Evolutionary conservation across 1,284 basidiomycete species (phyloP).

Genomic region (Boletus sp.): DNA sequence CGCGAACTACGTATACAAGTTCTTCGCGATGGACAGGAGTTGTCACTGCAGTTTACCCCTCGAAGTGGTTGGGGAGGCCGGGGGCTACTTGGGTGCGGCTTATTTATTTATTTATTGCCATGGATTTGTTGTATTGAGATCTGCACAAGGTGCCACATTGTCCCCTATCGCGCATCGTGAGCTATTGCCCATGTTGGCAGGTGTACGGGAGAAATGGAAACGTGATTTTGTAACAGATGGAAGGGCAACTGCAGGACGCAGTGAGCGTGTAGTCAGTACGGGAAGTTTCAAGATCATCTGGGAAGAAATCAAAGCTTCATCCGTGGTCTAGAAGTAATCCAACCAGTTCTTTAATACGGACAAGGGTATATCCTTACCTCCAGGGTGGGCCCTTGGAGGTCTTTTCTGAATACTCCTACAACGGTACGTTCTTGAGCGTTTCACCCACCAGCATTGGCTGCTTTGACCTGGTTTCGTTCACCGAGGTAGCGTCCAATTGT

Average conservation of each 20-base stretch:
- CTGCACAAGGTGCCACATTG: slow-evolving; percentile 63
- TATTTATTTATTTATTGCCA: neutral
- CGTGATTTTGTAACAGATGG: neutral
- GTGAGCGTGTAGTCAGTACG: neutral
- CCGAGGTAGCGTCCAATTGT: slow-evolving; percentile 50
- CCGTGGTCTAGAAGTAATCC: no score
- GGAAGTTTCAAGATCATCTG: no score
- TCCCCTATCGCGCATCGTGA: slow-evolving; percentile 42
- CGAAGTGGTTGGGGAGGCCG: slow-evolving; percentile 70
- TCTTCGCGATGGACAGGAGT: slow-evolving; percentile 34
- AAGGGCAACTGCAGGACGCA: neutral
- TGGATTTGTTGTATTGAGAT: slow-evolving; percentile 2
- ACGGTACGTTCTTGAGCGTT: neutral
- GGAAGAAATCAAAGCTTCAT: no score
- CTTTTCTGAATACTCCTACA: no score
- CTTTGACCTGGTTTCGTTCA: slow-evolving; percentile 50
- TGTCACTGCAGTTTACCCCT: slow-evolving; percentile 50
- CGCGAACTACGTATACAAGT: slow-evolving; percentile 49
- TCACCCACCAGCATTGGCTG: no score
- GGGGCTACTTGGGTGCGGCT: slow-evolving; percentile 72
- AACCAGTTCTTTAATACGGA: no score
- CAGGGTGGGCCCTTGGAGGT: no score
- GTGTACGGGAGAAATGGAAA: neutral
- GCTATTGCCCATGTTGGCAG: neutral
- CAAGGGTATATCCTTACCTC: no score